These are phyloP conservation scores for Apiospora marii DNA, from an alignment of 2,329 filamentous ascomycete species.

Conservation along the genomic window DNA sequence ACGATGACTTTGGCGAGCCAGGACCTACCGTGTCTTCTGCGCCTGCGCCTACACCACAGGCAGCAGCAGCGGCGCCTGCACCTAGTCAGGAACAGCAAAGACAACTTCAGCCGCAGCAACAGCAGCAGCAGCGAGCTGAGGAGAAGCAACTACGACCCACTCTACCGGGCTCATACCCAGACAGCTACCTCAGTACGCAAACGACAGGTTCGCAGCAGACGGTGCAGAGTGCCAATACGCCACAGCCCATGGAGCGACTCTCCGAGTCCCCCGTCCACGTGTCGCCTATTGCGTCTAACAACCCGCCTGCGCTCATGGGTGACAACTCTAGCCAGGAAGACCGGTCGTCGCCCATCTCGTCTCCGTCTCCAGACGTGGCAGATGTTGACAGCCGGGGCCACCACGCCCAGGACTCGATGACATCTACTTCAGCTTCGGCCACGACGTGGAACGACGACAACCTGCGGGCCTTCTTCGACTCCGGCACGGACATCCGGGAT, in stretches of 20 bases:
- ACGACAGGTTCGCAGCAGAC: constrained; percentile 42
- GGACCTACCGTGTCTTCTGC: constrained; percentile 34
- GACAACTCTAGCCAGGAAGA: constrained; percentile 77
- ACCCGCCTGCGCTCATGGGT: constrained; percentile 72
- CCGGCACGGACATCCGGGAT: constrained; percentile 87
- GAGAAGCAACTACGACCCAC: constrained; percentile 43
- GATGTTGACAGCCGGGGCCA: constrained; percentile 55
- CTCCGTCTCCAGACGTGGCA: constrained; percentile 69
- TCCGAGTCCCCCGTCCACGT: constrained; percentile 75
- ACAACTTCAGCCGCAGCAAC: constrained; percentile 31
- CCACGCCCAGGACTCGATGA: constrained; percentile 55
- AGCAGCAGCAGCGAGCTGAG: constrained; percentile 34
- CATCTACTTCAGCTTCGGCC: constrained; percentile 63
- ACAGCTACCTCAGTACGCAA: constrained; percentile 47
- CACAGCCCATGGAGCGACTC: constrained; percentile 51
- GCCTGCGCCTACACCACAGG: constrained; percentile 20
- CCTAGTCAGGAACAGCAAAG: constrained; percentile 28
- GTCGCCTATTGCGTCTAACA: constrained; percentile 59
- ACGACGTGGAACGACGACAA: constrained; percentile 87
- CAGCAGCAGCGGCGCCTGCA: constrained; percentile 26
- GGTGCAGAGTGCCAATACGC: constrained; percentile 42
- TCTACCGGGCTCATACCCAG: constrained; percentile 51
- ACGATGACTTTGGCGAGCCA: constrained; percentile 27
- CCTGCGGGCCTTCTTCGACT: constrained; percentile 89
- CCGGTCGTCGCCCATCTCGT: constrained; percentile 67